Percentiles rank a stretch among this genome's conserved stretches.
Evolutionary conservation across 768 basidiomycete species (phyloP).

Genomic region (Russula emetica): DNA sequence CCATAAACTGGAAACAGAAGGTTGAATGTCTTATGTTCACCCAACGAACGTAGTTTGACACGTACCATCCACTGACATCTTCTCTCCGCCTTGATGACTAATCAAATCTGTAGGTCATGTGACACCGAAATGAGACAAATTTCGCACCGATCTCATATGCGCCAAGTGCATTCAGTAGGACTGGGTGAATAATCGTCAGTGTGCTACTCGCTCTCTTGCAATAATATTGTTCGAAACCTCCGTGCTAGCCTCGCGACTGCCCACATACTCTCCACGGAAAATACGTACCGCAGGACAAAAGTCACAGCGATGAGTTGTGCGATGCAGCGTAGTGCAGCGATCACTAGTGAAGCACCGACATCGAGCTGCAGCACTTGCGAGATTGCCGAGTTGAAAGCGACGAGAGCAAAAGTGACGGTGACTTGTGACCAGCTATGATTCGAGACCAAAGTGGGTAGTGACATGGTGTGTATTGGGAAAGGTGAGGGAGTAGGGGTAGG

Average conservation of each 20-base stretch:
- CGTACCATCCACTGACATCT: background rate
- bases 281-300: background rate
- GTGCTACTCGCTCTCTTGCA: too few species aligned
- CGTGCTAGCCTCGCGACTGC: background rate
- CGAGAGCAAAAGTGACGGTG: too few species aligned
- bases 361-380: background rate
- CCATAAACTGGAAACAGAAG: slow-evolving; percentile 50
- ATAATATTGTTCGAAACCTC: background rate
- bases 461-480: too few species aligned
- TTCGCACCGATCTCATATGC: background rate
- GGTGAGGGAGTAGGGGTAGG: too few species aligned
- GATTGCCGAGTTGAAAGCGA: background rate
- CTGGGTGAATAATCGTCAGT: background rate
- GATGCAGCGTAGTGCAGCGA: background rate
- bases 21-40: background rate
- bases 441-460: too few species aligned
- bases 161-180: background rate
- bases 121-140: too few species aligned
- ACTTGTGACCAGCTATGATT: too few species aligned
- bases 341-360: background rate
- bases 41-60: background rate
- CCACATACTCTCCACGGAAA: background rate
- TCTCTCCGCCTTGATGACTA: background rate
- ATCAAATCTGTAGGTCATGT: background rate
- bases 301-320: background rate